Percentiles rank a stretch among this genome's conserved stretches.
phyloP scores from a whole-genome alignment of 1,139 yeast genomes.

The Meyerozyma carpophila region DNA sequence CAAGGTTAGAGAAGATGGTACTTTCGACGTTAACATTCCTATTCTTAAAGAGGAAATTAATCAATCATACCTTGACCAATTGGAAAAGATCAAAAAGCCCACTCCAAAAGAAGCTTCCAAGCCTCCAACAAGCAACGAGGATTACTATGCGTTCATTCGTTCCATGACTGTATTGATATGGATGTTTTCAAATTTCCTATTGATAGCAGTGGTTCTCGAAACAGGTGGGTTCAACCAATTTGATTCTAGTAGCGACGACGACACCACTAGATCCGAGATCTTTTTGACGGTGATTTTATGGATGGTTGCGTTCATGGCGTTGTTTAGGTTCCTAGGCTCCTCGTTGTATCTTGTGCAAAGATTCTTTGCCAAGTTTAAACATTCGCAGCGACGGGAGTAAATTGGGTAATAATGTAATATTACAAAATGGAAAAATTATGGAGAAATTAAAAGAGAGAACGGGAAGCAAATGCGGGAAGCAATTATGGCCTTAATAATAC shows the following conservation, averaged over 20 bases:
- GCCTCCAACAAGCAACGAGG: constrained; percentile 45
- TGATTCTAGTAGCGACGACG: constrained; percentile 9
- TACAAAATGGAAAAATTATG: background rate
- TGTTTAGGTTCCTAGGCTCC: constrained; percentile 69
- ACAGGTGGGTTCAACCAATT: constrained; percentile 57
- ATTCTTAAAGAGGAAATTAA: constrained; percentile 56
- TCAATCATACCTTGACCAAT: constrained; percentile 55
- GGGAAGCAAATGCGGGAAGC: too few relatives aligned
- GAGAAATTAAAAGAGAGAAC: too few relatives aligned
- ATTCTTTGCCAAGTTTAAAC: constrained; percentile 4
- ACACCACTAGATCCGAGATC: constrained; percentile 29
- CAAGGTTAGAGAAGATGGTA: constrained; percentile 62
- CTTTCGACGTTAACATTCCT: constrained; percentile 67
- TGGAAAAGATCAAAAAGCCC: constrained; percentile 53
- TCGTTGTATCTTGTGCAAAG: constrained; percentile 48
- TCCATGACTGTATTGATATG: constrained; percentile 76
- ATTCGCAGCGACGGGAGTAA: background rate
- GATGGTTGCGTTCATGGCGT: constrained; percentile 78
- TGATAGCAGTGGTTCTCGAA: constrained; percentile 67
- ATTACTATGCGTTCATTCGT: constrained; percentile 75
- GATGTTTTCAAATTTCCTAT: constrained; percentile 69
- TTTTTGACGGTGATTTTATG: constrained; percentile 72
- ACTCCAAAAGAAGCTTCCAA: constrained; percentile 22
- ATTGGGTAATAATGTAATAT: background rate
- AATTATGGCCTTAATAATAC: too few relatives aligned